A percentile compares a stretch with the other conserved stretches of the same genome.
These are phyloP conservation scores for Fusarium oligoseptatum DNA, from an alignment of 2,329 filamentous ascomycete genomes.

Conservation along the genomic window DNA sequence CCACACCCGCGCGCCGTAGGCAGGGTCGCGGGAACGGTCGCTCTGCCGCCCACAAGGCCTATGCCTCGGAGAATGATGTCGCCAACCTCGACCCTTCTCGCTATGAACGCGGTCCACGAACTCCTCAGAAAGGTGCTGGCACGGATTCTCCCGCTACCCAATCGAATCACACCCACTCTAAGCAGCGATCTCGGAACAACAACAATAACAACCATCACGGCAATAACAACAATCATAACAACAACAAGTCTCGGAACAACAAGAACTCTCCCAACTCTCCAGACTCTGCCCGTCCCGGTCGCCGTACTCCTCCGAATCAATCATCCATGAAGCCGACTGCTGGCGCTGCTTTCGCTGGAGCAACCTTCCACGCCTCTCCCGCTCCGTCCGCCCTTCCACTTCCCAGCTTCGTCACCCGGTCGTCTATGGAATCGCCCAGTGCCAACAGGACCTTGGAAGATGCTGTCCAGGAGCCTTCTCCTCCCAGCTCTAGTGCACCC, in stretches of 20 bases:
- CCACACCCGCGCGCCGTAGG: constrained; percentile 54
- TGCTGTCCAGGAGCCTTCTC: constrained; percentile 48
- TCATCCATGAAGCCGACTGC: constrained; percentile 60
- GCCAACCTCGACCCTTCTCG: constrained; percentile 49
- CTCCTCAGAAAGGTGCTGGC: constrained; percentile 60
- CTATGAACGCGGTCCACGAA: constrained; percentile 56
- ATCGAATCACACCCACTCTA: constrained; percentile 45
- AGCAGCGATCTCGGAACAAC: constrained; percentile 47
- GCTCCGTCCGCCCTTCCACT: constrained; percentile 91
- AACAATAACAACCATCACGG: constrained; percentile 41
- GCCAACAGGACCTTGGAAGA: constrained; percentile 53
- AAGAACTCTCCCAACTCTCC: constrained; percentile 56
- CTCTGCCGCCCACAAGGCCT: constrained; percentile 63
- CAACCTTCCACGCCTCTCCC: constrained; percentile 95
- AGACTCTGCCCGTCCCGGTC: constrained; percentile 55
- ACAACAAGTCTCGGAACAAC: constrained; percentile 50
- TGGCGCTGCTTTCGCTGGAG: constrained; percentile 83
- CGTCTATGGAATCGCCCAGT: constrained; percentile 74
- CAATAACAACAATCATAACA: constrained; percentile 18
- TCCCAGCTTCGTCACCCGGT: constrained; percentile 86
- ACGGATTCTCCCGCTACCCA: constrained; percentile 53
- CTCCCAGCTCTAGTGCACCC: constrained; percentile 65
- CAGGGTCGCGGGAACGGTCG: constrained; percentile 58
- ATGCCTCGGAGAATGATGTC: constrained; percentile 70
- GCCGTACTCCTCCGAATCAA: constrained; percentile 59